phyloP scores from a whole-genome alignment of 106 monocot species.

The Phalaenopsis aphrodite region DNA sequence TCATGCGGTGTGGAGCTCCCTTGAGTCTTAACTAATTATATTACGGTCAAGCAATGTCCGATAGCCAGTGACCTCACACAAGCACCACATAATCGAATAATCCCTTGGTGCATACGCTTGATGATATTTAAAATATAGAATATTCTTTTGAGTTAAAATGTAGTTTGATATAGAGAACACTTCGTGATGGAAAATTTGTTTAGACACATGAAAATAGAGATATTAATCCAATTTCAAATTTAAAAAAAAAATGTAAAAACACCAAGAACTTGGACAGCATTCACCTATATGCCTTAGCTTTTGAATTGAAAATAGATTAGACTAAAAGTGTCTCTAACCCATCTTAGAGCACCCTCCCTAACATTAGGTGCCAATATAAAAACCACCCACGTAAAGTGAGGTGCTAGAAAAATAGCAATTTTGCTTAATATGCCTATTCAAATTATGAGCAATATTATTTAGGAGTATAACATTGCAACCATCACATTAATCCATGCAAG shows the following conservation, averaged over 20 bases:
- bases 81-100: background rate
- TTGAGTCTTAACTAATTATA: background rate
- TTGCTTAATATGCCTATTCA: background rate
- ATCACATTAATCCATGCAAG: background rate
- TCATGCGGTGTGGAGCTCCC: no score
- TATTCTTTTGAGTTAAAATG: background rate
- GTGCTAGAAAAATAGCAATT: background rate
- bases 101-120: background rate
- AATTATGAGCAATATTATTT: background rate
- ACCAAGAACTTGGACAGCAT: background rate
- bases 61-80: background rate
- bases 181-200: no score
- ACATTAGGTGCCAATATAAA: background rate
- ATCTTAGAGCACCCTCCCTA: background rate
- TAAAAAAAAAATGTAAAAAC: background rate
- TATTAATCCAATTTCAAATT: no score
- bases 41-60: background rate
- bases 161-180: no score
- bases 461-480: background rate
- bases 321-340: background rate
- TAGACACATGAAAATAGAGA: no score
- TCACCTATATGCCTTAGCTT: background rate
- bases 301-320: background rate
- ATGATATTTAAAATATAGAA: background rate
- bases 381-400: background rate